Conservation (phyloP, 768 basidiomycete species). For the Leccinum sublutescens region DNA sequence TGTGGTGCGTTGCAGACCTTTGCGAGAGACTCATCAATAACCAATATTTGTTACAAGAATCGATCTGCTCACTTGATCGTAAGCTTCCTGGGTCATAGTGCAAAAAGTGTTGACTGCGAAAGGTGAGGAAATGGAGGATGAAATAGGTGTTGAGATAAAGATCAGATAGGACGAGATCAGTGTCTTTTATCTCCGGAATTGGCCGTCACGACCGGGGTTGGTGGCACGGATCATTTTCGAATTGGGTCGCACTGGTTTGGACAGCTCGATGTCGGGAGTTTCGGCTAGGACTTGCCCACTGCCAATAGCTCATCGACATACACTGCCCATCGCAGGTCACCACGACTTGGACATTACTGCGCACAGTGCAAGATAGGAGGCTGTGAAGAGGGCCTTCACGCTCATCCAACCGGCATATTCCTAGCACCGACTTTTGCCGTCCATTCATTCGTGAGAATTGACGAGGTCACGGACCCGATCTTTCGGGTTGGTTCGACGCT, state of each 20-base stretch:
- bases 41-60: neutral
- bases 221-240: neutral
- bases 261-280: neutral
- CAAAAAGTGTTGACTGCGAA: neutral
- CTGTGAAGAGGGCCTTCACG: neutral
- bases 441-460: neutral
- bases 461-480: neutral
- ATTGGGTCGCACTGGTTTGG: conserved; percentile 7
- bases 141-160: conserved; percentile 10
- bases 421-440: neutral
- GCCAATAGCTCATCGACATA: neutral
- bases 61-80: conserved; percentile 19
- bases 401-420: neutral
- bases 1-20: conserved; percentile 52
- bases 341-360: neutral
- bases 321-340: neutral
- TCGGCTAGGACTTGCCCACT: neutral
- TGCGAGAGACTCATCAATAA: conserved; percentile 1
- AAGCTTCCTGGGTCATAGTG: conserved; percentile 19
- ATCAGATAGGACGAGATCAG: conserved; percentile 3
- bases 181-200: conserved; percentile 15
- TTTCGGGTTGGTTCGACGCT: neutral
- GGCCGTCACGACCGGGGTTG: neutral
- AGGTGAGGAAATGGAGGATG: neutral
- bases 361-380: neutral